A percentile compares a stretch with the other conserved stretches of the same genome.
Conservation (phyloP, 768 basidiomycete genomes). For the Suillus cothurnatus region DNA sequence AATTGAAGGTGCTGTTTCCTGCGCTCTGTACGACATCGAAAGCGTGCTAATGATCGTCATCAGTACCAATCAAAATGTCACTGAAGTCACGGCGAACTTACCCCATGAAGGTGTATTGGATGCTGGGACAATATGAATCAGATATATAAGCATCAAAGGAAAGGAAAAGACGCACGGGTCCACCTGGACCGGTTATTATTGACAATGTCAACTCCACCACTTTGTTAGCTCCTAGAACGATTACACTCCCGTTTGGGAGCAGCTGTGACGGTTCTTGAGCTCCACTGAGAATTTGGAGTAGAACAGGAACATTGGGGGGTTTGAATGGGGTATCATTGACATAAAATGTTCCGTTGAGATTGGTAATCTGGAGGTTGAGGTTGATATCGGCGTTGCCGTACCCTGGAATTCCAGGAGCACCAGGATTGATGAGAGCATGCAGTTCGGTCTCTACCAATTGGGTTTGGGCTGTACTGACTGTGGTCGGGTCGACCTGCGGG, state of each 20-base stretch:
- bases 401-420: slow-evolving; percentile 40
- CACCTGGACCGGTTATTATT: slow-evolving; percentile 12
- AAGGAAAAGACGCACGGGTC: not conserved
- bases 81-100: slow-evolving; percentile 18
- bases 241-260: slow-evolving; percentile 27
- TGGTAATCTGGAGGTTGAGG: slow-evolving; percentile 23
- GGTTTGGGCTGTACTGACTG: slow-evolving; percentile 24
- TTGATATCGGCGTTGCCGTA: slow-evolving; percentile 45
- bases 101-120: slow-evolving; percentile 49
- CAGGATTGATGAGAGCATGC: slow-evolving; percentile 27
- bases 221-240: slow-evolving; percentile 25
- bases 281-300: slow-evolving; percentile 48
- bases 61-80: not conserved
- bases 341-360: slow-evolving; percentile 12
- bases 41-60: slow-evolving; percentile 35
- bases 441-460: slow-evolving; percentile 36
- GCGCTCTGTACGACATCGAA: slow-evolving; percentile 51
- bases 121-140: slow-evolving; percentile 26
- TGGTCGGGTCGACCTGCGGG: slow-evolving; percentile 39
- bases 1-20: slow-evolving; percentile 40
- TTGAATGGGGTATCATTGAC: slow-evolving; percentile 19
- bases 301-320: slow-evolving; percentile 41
- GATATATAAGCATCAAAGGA: not conserved
- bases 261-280: slow-evolving; percentile 31
- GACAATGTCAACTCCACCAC: slow-evolving; percentile 25